phyloP scores from a whole-genome alignment of 2,329 filamentous ascomycete genomes.

The Hymenoscyphus occultus region DNA sequence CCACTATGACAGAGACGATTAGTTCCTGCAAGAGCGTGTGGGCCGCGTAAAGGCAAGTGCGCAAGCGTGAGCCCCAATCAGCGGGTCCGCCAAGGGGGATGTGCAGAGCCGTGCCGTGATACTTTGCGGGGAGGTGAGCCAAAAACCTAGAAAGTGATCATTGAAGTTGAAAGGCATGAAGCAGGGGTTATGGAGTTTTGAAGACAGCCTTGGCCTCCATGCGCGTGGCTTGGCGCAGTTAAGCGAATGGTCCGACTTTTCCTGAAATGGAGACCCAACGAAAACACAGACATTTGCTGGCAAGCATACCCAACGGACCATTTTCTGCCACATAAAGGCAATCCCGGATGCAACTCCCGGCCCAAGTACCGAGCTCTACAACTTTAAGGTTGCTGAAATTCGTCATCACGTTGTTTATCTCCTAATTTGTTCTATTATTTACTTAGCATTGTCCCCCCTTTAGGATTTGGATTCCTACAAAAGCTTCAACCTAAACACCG shows the following conservation, averaged over 20 bases:
- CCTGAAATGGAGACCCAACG: neutral
- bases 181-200: neutral
- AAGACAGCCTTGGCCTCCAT: neutral
- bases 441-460: neutral
- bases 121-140: neutral
- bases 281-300: neutral
- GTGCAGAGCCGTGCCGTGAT: neutral
- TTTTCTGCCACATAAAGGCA: neutral
- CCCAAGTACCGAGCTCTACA: constrained; percentile 1
- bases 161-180: neutral
- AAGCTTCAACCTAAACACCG: no score
- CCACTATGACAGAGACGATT: neutral
- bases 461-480: neutral
- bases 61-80: neutral
- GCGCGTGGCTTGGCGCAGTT: neutral
- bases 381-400: neutral
- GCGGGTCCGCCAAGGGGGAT: neutral
- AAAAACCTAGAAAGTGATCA: neutral
- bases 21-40: neutral
- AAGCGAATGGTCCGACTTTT: neutral
- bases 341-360: neutral
- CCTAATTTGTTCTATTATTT: neutral
- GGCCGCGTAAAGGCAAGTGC: neutral
- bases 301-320: neutral
- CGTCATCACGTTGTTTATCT: neutral